Evolutionary conservation across 2,329 filamentous ascomycete genomes (phyloP).

Genomic region (Pleurostoma richardsiae): DNA sequence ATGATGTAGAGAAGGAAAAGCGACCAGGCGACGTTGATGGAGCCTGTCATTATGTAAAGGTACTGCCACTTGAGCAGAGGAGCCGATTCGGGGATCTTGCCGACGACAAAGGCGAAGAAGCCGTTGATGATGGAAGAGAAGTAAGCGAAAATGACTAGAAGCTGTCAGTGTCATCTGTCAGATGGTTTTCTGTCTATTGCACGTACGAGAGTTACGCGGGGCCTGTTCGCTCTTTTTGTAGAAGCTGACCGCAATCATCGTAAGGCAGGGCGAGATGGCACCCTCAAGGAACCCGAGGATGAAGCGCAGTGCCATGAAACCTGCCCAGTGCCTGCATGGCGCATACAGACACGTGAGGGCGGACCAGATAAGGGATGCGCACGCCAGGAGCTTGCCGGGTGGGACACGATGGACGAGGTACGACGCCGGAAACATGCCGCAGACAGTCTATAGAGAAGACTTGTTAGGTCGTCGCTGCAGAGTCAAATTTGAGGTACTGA

Average conservation of each 20-base stretch:
- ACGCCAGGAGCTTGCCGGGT: conserved; percentile 17
- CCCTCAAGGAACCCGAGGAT: conserved; percentile 28
- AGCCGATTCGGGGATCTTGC: conserved; percentile 6
- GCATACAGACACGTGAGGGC: conserved; percentile 18
- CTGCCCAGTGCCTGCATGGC: conserved; percentile 17
- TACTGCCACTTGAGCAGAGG: conserved; percentile 15
- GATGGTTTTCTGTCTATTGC: background rate
- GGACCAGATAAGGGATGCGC: conserved; percentile 22
- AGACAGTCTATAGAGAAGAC: conserved; percentile 5
- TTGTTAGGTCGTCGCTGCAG: background rate
- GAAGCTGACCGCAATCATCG: conserved; percentile 27
- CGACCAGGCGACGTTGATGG: conserved; percentile 21
- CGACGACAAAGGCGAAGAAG: conserved; percentile 39
- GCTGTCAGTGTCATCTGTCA: background rate
- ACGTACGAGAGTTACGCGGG: conserved; percentile 21
- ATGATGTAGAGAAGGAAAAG: conserved; percentile 19
- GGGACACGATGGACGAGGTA: conserved; percentile 20
- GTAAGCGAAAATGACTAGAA: conserved; percentile 26
- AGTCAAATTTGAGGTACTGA: background rate
- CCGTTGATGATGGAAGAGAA: conserved; percentile 26
- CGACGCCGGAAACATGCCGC: conserved; percentile 15
- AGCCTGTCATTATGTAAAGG: conserved; percentile 22
- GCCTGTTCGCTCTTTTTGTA: conserved; percentile 30
- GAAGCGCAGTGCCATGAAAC: conserved; percentile 27
- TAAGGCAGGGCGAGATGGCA: conserved; percentile 24